phyloP scores from a whole-genome alignment of 768 basidiomycete genomes.

The Hysterangium stoloniferum region DNA sequence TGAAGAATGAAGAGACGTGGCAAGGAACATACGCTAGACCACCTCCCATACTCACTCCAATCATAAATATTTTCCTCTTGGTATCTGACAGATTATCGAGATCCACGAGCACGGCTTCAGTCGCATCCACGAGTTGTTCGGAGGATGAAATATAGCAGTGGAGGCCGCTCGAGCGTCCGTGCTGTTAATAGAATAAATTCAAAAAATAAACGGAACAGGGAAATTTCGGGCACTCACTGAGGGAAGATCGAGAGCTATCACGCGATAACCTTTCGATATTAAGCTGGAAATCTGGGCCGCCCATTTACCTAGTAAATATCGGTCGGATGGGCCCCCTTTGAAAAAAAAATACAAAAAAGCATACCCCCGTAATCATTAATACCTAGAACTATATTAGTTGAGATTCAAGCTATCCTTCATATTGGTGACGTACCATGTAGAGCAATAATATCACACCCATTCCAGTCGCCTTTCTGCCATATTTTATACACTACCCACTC shows the following conservation, averaged over 20 bases:
- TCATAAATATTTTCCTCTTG: constrained; percentile 25
- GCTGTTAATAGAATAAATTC: constrained; percentile 4
- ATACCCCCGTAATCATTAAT: constrained; percentile 1
- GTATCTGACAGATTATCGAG: constrained; percentile 19
- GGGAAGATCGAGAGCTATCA: constrained; percentile 30
- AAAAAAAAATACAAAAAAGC: constrained; percentile 17
- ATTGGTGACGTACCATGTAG: constrained; percentile 23
- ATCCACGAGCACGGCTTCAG: constrained; percentile 25
- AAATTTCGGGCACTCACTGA: constrained; percentile 19
- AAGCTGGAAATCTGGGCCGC: constrained; percentile 24
- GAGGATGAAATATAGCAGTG: constrained; percentile 25
- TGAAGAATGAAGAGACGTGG: neutral
- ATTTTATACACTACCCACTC: constrained; percentile 29
- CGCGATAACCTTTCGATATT: constrained; percentile 26
- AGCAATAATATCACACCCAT: constrained; percentile 26
- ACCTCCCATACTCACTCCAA: constrained; percentile 27
- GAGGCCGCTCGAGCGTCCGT: constrained; percentile 19
- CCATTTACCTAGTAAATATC: constrained; percentile 20
- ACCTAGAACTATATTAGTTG: constrained; percentile 8
- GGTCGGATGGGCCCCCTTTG: neutral
- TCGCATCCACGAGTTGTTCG: constrained; percentile 21
- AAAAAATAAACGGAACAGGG: neutral
- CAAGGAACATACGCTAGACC: constrained; percentile 24
- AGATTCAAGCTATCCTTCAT: neutral
- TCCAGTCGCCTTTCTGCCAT: constrained; percentile 25